Conservation (phyloP, 345 rosid species). For the Camelina hispida region DNA sequence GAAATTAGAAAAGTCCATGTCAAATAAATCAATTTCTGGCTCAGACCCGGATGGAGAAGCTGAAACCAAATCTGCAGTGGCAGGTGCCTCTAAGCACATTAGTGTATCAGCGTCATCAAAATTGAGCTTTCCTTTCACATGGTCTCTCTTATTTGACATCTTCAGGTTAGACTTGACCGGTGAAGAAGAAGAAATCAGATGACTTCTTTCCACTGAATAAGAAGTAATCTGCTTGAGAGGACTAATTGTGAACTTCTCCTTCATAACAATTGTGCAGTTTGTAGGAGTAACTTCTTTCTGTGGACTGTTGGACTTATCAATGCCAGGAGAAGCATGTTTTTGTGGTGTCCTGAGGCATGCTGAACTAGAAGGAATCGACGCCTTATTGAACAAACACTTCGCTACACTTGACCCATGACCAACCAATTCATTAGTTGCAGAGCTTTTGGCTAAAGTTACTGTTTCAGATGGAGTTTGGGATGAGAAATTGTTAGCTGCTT, state of each 20-base stretch:
- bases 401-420: slow-evolving; percentile 57
- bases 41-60: slow-evolving; percentile 65
- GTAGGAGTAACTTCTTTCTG: slow-evolving; percentile 57
- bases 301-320: slow-evolving; percentile 48
- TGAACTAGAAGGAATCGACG: slow-evolving; percentile 52
- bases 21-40: slow-evolving; percentile 59
- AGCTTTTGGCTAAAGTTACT: slow-evolving; percentile 33
- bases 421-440: slow-evolving; percentile 21
- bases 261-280: slow-evolving; percentile 69
- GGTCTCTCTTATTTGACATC: slow-evolving; percentile 57
- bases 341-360: slow-evolving; percentile 69
- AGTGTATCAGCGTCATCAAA: slow-evolving; percentile 66
- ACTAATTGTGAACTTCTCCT: slow-evolving; percentile 68
- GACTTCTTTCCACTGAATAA: slow-evolving; percentile 74
- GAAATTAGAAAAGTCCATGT: slow-evolving; percentile 64
- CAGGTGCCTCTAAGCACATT: slow-evolving; percentile 46
- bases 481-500: slow-evolving; percentile 26
- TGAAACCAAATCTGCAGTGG: slow-evolving; percentile 29
- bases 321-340: slow-evolving; percentile 51
- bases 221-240: slow-evolving; percentile 68
- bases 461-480: slow-evolving; percentile 37
- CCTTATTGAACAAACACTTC: slow-evolving; percentile 66
- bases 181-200: slow-evolving; percentile 65
- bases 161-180: slow-evolving; percentile 56
- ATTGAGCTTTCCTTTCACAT: slow-evolving; percentile 81